Conservation (phyloP, 768 basidiomycete genomes). For the Tricholoma hemisulphureum region DNA sequence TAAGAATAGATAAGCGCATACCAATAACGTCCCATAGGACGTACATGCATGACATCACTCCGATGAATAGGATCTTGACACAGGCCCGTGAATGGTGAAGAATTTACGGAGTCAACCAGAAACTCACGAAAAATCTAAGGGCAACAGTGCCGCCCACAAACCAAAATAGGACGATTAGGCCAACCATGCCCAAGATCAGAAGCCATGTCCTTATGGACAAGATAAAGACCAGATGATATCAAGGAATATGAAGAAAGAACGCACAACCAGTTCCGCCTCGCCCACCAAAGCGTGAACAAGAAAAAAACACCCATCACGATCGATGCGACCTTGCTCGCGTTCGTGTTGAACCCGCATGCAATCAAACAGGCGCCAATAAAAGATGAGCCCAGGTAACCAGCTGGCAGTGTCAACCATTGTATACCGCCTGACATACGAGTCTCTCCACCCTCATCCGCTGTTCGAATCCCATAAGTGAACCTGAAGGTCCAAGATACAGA, state of each 20-base stretch:
- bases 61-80: conserved; percentile 71
- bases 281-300: conserved; percentile 88
- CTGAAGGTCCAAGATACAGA: neutral
- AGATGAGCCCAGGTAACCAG: conserved; percentile 81
- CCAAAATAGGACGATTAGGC: conserved; percentile 80
- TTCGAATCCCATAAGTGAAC: conserved; percentile 9
- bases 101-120: neutral
- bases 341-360: conserved; percentile 84
- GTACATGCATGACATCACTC: conserved; percentile 85
- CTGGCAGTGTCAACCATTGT: conserved; percentile 74
- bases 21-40: conserved; percentile 87
- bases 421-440: conserved; percentile 88
- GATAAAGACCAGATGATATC: neutral
- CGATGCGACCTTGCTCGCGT: conserved; percentile 83
- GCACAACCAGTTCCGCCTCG: conserved; percentile 69
- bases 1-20: conserved; percentile 26
- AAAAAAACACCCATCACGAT: conserved; percentile 83
- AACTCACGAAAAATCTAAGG: conserved; percentile 69
- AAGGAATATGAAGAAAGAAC: conserved; percentile 20
- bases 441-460: conserved; percentile 85
- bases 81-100: neutral
- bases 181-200: conserved; percentile 76
- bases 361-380: conserved; percentile 87
- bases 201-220: conserved; percentile 61
- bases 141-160: conserved; percentile 74